These are phyloP conservation scores for Chaetothyriales sp. DNA, from an alignment of 2,329 filamentous ascomycete species.

Conservation along the genomic window DNA sequence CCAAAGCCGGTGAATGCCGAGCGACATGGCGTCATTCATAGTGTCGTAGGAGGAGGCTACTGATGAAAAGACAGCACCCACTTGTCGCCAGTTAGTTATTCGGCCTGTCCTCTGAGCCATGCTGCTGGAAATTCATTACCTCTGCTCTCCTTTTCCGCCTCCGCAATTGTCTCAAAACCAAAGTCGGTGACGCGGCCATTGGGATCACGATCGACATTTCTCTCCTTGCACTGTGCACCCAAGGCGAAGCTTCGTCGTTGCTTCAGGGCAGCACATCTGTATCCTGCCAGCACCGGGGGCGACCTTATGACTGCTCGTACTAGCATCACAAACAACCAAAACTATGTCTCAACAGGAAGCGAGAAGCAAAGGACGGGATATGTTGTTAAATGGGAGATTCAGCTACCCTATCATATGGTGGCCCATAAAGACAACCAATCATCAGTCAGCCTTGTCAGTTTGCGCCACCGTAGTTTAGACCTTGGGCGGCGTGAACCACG, in stretches of 20 bases:
- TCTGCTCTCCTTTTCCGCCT: conserved; percentile 58
- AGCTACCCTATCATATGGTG: no score
- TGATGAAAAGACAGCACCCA: conserved; percentile 82
- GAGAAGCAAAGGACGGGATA: no score
- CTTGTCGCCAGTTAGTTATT: conserved; percentile 27
- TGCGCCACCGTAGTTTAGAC: no score
- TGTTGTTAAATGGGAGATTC: no score
- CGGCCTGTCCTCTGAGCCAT: neutral
- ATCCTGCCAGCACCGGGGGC: neutral
- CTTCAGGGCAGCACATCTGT: neutral
- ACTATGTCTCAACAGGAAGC: neutral
- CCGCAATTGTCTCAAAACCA: conserved; percentile 71
- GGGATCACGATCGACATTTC: conserved; percentile 5
- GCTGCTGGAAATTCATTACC: conserved; percentile 27
- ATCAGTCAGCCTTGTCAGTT: no score
- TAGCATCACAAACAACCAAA: neutral
- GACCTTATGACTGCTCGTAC: neutral
- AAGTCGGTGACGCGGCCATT: conserved; percentile 64
- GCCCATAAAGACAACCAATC: no score
- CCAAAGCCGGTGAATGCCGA: conserved; percentile 93
- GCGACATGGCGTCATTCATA: conserved; percentile 99
- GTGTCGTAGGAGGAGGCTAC: conserved; percentile 89
- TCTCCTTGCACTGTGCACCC: neutral
- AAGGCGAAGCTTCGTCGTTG: neutral
- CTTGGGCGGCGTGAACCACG: no score